Evolutionary conservation across 768 basidiomycete genomes (phyloP).

Genomic region (Termitomyces sp.): DNA sequence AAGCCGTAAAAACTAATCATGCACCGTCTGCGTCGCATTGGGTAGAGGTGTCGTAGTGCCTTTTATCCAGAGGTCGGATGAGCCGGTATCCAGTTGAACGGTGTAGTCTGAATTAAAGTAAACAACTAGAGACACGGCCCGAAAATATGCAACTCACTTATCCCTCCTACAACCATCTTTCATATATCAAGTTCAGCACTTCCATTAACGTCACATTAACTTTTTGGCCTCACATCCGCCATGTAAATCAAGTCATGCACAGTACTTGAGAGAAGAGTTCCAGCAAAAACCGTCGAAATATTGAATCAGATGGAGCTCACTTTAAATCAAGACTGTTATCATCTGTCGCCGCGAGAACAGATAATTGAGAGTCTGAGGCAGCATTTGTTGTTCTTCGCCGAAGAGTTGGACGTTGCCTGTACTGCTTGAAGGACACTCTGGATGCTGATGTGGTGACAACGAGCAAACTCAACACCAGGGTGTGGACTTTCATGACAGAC

Average conservation of each 20-base stretch:
- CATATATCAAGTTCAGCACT: constrained; percentile 2
- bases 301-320: constrained; percentile 30
- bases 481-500: constrained; percentile 36
- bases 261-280: constrained; percentile 38
- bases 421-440: constrained; percentile 44
- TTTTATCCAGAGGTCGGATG: constrained; percentile 76
- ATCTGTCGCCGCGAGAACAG: constrained; percentile 27
- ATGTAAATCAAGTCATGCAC: constrained; percentile 78
- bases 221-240: constrained; percentile 53
- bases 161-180: constrained; percentile 66
- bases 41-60: constrained; percentile 45
- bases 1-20: constrained; percentile 17
- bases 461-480: constrained; percentile 33
- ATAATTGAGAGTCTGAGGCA: constrained; percentile 27
- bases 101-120: constrained; percentile 47
- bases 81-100: constrained; percentile 84
- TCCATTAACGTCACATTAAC: constrained; percentile 3
- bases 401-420: constrained; percentile 28
- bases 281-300: neutral
- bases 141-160: constrained; percentile 31
- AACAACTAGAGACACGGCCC: neutral
- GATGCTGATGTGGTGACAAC: constrained; percentile 39
- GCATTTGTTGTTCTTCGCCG: constrained; percentile 33
- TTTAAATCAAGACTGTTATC: constrained; percentile 39
- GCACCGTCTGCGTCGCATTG: constrained; percentile 44